Conservation (phyloP, 345 rosid species). For the Chamaenerion angustifolium region DNA sequence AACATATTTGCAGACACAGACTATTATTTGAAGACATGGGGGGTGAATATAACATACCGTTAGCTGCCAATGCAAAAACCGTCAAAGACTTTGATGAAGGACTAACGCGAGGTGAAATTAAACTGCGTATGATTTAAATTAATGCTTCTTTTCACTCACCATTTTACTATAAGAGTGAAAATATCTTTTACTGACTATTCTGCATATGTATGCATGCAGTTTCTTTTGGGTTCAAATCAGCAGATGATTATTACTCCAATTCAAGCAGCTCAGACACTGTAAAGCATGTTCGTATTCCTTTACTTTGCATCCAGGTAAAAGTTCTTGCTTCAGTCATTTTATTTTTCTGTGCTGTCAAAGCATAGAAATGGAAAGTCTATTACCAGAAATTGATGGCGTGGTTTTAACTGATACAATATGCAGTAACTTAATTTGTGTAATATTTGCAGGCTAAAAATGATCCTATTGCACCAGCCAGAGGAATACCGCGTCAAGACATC, state of each 20-base stretch:
- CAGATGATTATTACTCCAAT: conserved; percentile 71
- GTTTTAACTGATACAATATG: neutral
- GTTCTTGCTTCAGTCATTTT: neutral
- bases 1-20: conserved; percentile 45
- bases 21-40: conserved; percentile 75
- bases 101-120: conserved; percentile 53
- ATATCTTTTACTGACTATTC: neutral
- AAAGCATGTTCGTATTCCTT: conserved; percentile 44
- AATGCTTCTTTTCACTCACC: neutral
- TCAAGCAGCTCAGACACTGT: conserved; percentile 74
- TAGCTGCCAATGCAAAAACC: conserved; percentile 61
- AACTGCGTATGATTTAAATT: neutral
- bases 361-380: too few relatives aligned
- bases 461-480: conserved; percentile 81
- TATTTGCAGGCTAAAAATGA: conserved; percentile 72
- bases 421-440: neutral
- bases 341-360: neutral
- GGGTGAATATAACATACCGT: conserved; percentile 59
- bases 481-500: conserved; percentile 75
- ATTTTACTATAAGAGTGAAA: neutral
- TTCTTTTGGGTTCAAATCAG: conserved; percentile 86
- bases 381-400: too few relatives aligned
- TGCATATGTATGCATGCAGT: conserved; percentile 27
- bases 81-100: conserved; percentile 82
- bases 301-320: conserved; percentile 85